phyloP scores from a whole-genome alignment of 495 filamentous ascomycete genomes.

The Penicillium bovifimosum region DNA sequence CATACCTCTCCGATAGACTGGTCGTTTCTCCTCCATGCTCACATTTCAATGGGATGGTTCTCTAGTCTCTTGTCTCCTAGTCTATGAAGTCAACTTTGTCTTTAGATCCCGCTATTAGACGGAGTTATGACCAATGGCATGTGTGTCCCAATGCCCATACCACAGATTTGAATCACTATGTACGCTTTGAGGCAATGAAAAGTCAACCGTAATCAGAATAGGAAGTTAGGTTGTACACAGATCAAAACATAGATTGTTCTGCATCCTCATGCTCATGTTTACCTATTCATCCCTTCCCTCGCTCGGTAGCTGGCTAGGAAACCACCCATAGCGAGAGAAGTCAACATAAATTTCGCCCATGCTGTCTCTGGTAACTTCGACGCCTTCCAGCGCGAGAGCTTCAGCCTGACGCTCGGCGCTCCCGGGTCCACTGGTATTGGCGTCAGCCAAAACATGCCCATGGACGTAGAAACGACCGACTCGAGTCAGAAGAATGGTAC shows the following conservation, averaged over 20 bases:
- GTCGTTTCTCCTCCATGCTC: neutral
- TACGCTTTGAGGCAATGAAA: neutral
- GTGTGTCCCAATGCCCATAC: neutral
- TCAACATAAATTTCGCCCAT: constrained; percentile 68
- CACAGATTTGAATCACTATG: neutral
- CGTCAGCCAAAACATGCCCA: constrained; percentile 5
- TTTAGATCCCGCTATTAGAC: neutral
- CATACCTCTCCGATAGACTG: constrained; percentile 1
- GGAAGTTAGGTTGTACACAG: neutral
- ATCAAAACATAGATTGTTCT: neutral
- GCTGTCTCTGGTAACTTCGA: constrained; percentile 56
- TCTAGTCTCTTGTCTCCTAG: neutral
- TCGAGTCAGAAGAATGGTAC: neutral
- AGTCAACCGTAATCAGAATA: no score
- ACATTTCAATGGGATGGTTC: neutral
- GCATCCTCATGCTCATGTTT: neutral
- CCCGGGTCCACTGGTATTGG: constrained; percentile 52
- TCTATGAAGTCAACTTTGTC: neutral
- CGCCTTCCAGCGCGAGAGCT: constrained; percentile 61
- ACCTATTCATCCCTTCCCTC: constrained; percentile 20
- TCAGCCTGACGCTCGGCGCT: constrained; percentile 65
- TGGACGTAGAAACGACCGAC: neutral
- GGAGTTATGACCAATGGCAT: neutral
- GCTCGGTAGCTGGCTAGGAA: constrained; percentile 49
- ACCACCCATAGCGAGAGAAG: constrained; percentile 68